Evolutionary conservation across 2,329 filamentous ascomycete species (phyloP).

Genomic region (Penicillium sp.): DNA sequence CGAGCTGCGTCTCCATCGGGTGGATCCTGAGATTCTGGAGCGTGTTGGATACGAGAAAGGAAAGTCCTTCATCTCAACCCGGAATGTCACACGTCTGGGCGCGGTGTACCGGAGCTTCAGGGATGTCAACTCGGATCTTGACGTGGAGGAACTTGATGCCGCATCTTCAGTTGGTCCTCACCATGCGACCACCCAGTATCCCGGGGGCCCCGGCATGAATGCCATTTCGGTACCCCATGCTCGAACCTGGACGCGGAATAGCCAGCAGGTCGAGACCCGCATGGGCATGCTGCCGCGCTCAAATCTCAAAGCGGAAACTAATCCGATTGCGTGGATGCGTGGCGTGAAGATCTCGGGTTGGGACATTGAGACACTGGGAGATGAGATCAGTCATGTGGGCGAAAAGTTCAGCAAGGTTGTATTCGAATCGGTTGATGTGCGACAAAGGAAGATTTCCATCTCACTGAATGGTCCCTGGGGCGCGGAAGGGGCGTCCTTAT

Average conservation of each 20-base stretch:
- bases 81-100: conserved; percentile 78
- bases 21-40: conserved; percentile 65
- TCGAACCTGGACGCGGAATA: conserved; percentile 47
- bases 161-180: conserved; percentile 31
- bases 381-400: conserved; percentile 63
- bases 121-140: conserved; percentile 63
- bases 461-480: conserved; percentile 64
- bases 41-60: conserved; percentile 75
- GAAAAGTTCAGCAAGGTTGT: conserved; percentile 62
- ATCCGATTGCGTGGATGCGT: conserved; percentile 66
- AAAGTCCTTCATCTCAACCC: conserved; percentile 61
- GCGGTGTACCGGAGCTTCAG: conserved; percentile 84
- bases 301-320: conserved; percentile 52
- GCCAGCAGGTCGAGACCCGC: conserved; percentile 51
- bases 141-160: conserved; percentile 54
- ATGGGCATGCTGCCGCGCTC: conserved; percentile 52
- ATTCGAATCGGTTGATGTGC: conserved; percentile 61
- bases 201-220: conserved; percentile 46
- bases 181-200: conserved; percentile 19
- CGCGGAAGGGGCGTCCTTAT: conserved; percentile 52
- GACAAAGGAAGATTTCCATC: conserved; percentile 55
- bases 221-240: conserved; percentile 56
- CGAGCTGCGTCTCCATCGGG: conserved; percentile 74
- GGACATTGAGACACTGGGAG: conserved; percentile 58
- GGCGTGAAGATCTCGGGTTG: conserved; percentile 61